Evolutionary conservation across 2,329 filamentous ascomycete species (phyloP), one percentile per base, ranked within the genome.

Genomic region (Penicillium sp.): DNA sequence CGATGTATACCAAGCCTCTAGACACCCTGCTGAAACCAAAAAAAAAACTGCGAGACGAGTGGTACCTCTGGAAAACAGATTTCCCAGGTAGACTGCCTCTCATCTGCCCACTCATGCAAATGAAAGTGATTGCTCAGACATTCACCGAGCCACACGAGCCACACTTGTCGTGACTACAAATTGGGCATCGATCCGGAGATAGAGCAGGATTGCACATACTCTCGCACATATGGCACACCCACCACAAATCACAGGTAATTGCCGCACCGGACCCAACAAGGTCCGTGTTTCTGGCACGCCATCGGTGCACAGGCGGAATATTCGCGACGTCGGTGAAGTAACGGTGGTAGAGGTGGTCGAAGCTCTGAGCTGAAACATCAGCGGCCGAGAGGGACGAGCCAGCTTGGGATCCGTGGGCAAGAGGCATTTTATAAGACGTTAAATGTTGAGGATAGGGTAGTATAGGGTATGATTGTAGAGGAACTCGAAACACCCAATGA

Each of bases 151-250:
- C 6, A 10, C 39, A 48, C 3, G 2, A n/a, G 16, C 5, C 15
- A 23, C 47, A 47, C 34, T 21, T 39, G n/a, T n/a, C 18, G 39
- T 67, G 61, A 4, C 12, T 28, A 44, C 63, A 70, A 31, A 55
- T 45, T 21, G 55, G 61, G 51, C 63, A 65, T 6, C 33, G 38
- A 1, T 52, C 59, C 0, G 44, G 33, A 6, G 47, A 49, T 23
- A 68, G 47, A 7, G 12, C 51, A 1, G 65, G 63, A 16, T 65
- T 67, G 50, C 57, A 59, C 18, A 52, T 13, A 4, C 44, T 43
- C 0, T 16, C 1, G 39, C 65, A 70, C 1, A 6, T 0, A 39
- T 61, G 66, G 57, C 68, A 70, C 0, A 12, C 29, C 66, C 65
- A 66, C 57, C 60, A 63, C 10, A 52, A 48, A 6, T 24, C 16